Conservation (phyloP, 2,329 filamentous ascomycete genomes). For the Botrytis sinoallii region DNA sequence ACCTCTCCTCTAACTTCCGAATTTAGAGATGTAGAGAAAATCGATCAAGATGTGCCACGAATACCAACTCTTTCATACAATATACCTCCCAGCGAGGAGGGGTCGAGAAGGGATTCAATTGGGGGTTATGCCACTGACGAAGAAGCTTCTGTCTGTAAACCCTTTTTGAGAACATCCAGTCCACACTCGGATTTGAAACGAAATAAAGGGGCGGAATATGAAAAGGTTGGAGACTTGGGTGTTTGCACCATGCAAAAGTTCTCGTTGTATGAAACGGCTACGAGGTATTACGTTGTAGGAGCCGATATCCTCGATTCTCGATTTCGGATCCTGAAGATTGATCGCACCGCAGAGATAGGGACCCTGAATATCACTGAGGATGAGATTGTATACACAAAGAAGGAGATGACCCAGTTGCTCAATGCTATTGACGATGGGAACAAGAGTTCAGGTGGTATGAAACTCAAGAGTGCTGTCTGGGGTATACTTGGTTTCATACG, state of each 20-base stretch:
- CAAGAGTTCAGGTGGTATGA: constrained; percentile 83
- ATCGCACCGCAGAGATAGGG: constrained; percentile 75
- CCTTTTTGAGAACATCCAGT: constrained; percentile 55
- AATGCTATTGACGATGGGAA: constrained; percentile 96
- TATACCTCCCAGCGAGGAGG: constrained; percentile 24
- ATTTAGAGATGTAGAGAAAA: constrained; percentile 27
- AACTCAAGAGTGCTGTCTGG: constrained; percentile 87
- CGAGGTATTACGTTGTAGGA: constrained; percentile 90
- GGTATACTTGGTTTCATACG: constrained; percentile 91
- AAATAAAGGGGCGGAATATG: constrained; percentile 36
- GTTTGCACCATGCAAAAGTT: constrained; percentile 83
- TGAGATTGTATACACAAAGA: constrained; percentile 88
- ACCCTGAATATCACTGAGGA: constrained; percentile 87
- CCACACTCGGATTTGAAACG: constrained; percentile 37
- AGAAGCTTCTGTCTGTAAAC: constrained; percentile 55
- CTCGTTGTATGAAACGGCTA: constrained; percentile 93
- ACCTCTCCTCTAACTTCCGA: constrained; percentile 37
- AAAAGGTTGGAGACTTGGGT: constrained; percentile 43
- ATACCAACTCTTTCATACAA: constrained; percentile 32
- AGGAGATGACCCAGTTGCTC: constrained; percentile 89
- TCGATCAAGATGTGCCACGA: constrained; percentile 30
- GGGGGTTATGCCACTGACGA: constrained; percentile 52
- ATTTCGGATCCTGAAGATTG: constrained; percentile 92
- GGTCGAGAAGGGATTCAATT: constrained; percentile 25
- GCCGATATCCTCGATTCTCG: constrained; percentile 84